Base-by-base conservation (phyloP, 2,329 filamentous ascomycete genomes). In the Fulvia fulva region DNA sequence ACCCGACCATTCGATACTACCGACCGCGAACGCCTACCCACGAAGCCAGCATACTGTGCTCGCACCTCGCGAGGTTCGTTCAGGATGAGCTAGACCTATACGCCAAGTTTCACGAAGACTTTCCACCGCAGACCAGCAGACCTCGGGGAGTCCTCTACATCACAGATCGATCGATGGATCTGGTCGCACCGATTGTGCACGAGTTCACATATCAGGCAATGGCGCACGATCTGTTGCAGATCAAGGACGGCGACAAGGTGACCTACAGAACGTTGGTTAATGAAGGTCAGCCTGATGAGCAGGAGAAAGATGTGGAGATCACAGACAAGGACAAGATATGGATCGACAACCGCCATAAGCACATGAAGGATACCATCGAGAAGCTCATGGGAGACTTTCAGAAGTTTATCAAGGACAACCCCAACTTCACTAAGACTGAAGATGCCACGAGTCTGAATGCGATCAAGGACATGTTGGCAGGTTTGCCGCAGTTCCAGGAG, bases 161-260 rank as follows among this genome's bases (percentile, higher is more conserved):
- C 61, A 90, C 91, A 1, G 94, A 97, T 73, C 85, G 94, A 61
- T 90, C 91, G 7, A 94, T 99, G 88, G 94, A 99, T 73, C 76
- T 97, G 3, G 85, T 88, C 76, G 87, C 93, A 0, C 94, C 94
- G 1, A 77, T 97, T 11, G 72, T 97, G 3, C 94, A 99, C 75
- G 94, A 99, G 70, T 97, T 99, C 72, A 97, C 94, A 12, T 99
- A 97, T 73, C 94, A 99, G 75, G 91, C 94, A 52, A 97, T 99
- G 93, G 93, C 91, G 3, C 90, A 97, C 73, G 94, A 99, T 71
- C 79, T 99, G 8, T 78, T 99, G 28, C 88, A 89, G 0, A 91
- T 99, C 70, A 87, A 89, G 67, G 94, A 97, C 55, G 87, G 84
- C 23, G 91, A 96, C 64, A 96, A 94, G 73, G 83, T 95, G 9